Evolutionary conservation across 257 asterid species (phyloP), one percentile per base, ranked within the genome.

Genomic region (Plantago elongata): DNA sequence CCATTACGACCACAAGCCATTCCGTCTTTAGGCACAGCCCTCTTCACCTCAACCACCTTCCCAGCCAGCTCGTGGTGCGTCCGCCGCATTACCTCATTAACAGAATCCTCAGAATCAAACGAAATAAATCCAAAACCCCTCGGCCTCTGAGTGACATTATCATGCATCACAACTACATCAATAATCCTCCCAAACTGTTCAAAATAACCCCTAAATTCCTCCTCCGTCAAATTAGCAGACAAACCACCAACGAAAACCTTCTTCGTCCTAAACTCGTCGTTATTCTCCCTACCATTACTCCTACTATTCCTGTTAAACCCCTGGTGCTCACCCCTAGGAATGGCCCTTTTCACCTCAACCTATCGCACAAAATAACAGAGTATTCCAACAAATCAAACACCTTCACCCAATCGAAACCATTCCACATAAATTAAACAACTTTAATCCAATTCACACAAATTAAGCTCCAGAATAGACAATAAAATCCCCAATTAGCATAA

Each of bases 301-400:
- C 84, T 86, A 63, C 30, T 63, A 38, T 68, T 75, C 65, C 83
- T 77, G 79, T 13, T 76, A 70, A 73, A 76, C 27, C 85, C 81
- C 54, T 79, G 90, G 42, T 84, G 95, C 62, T 92, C 98, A 60
- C 80, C 74, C 71, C 84, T 86, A 11, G 99, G 97, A 75, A 89
- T 84, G 45, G 97, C 99, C 71, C 84, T 84, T 78, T 89, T 92
- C 79, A 92, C 97, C 38, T 92, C 96, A 64, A 92, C 99, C 99
- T 92, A 70, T 57, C 29, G 27, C 27, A 22, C 27, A 22, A 22
- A 22, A 22, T 22, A 22, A 22, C 27, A 22, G 27, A 22, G 27
- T 22, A 22, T 22, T 22, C 27, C 27, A 22, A 22, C 1, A 22
- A 22, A 22, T 22, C 27, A 22, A 22, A 22, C 27, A 22, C 27